Evolutionary conservation across 129 eudicot species (phyloP), one percentile per base, ranked within the genome.

Genomic region (Flaveria linearis): DNA sequence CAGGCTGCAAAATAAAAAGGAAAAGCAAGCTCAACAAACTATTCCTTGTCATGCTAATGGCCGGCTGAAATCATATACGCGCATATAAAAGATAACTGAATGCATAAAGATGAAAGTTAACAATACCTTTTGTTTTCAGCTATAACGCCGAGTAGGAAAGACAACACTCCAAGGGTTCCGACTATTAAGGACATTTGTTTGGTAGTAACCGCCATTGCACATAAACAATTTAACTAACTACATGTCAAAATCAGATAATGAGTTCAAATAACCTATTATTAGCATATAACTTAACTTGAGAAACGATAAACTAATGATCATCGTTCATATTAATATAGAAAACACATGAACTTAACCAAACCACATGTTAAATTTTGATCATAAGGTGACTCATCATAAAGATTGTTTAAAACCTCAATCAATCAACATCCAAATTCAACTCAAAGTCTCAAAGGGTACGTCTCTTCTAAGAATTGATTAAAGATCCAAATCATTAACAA

Each of bases 61-160:
- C 58, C 42, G 69, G 46, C 13, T 77, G 68, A 56, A 46, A 14
- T 45, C 22, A n/a, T 26, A 77, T 18, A 20, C 12, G 10, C 6
- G 14, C 43, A 77, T 9, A 73, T 9, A 23, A 73, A 67, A 79
- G 57, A 58, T 7, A 68, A 51, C 26, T 11, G 26, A 55, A 23
- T 17, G 46, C 36, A 64, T 58, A 74, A 28, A 49, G 20, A 16
- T 69, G 58, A 39, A 57, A 17, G 23, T 23, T 20, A 13, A 62
- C 25, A 68, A 22, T 41, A 89, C 97, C 97, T 92, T 92, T 92
- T 92, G 87, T 92, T 92, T 79, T 92, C 97, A 73, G 97, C 97
- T 67, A 92, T 84, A 80, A 92, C 88, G 7, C 97, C 97, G 64
- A 88, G 83, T 39, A 92, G n/a, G 79, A 92, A 92, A 58, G 97